These are phyloP conservation scores for Xylaria longipes DNA, from an alignment of 495 filamentous ascomycete genomes.

Conservation along the genomic window DNA sequence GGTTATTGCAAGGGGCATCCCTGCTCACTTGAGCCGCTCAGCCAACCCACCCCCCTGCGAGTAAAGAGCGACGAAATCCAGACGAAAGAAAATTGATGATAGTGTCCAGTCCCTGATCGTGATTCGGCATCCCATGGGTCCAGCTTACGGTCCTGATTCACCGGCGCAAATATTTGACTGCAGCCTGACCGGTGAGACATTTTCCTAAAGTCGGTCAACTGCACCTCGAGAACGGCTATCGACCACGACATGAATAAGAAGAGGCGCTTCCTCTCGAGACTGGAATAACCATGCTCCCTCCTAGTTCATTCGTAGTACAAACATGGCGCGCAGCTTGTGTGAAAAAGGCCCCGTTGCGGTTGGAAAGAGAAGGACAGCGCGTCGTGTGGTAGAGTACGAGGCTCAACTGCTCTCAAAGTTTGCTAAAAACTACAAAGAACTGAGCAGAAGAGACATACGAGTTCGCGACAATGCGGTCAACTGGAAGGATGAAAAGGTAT, in stretches of 20 bases:
- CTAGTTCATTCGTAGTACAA: background rate
- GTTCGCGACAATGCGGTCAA: conserved; percentile 34
- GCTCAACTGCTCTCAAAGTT: conserved; percentile 27
- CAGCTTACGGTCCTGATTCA: conserved; percentile 23
- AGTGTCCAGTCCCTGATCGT: conserved; percentile 15
- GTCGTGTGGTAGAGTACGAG: conserved; percentile 24
- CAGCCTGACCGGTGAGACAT: conserved; percentile 28
- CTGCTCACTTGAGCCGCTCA: conserved; percentile 25
- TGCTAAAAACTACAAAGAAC: conserved; percentile 29
- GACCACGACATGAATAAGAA: conserved; percentile 18
- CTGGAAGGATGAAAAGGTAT: conserved; percentile 38
- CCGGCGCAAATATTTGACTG: conserved; percentile 28
- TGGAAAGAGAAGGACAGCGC: conserved; percentile 23
- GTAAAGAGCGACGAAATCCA: conserved; percentile 8
- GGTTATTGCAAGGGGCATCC: conserved; percentile 25
- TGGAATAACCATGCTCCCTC: conserved; percentile 6
- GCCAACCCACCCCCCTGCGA: conserved; percentile 1
- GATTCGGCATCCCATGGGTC: conserved; percentile 24
- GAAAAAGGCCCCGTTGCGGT: conserved; percentile 15
- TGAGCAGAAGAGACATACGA: conserved; percentile 34
- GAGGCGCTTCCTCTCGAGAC: background rate
- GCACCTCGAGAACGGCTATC: conserved; percentile 11
- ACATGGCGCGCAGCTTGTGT: conserved; percentile 17
- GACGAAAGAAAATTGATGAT: conserved; percentile 15
- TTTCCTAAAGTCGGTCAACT: conserved; percentile 23